Evolutionary conservation across 129 eudicot genomes (phyloP).

Genomic region (Flaveria ramosissima): DNA sequence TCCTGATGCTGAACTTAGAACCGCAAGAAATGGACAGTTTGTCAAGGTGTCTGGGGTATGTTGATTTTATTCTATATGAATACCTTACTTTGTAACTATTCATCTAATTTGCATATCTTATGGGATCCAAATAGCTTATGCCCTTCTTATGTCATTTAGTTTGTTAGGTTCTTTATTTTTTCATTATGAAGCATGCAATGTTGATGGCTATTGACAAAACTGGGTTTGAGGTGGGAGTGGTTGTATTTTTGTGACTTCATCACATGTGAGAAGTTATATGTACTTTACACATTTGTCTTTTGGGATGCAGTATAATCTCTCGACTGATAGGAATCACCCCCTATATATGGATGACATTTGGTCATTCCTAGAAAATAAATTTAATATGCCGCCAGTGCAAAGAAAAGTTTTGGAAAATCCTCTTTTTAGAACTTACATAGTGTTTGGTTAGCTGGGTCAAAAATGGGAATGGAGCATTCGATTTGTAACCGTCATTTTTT

Average conservation of each 20-base stretch:
- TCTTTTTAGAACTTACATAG: background rate
- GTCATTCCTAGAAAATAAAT: background rate
- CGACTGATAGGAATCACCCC: background rate
- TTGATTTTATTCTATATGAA: constrained; percentile 18
- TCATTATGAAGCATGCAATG: constrained; percentile 15
- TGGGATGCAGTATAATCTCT: background rate
- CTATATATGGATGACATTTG: constrained; percentile 4
- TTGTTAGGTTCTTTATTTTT: constrained; percentile 5
- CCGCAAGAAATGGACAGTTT: constrained; percentile 72
- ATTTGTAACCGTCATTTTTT: background rate
- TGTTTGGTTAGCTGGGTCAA: background rate
- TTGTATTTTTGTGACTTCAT: constrained; percentile 13
- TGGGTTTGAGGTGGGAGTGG: background rate
- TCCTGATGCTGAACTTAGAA: constrained; percentile 72
- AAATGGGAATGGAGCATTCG: background rate
- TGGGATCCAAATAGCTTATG: background rate
- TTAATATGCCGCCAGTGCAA: background rate
- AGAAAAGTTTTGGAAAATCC: background rate
- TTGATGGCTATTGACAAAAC: constrained; percentile 7
- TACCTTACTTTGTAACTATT: background rate
- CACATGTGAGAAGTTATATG: constrained; percentile 5
- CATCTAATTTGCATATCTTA: background rate
- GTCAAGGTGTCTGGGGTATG: constrained; percentile 84
- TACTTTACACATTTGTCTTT: background rate
- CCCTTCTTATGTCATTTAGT: constrained; percentile 7